A percentile compares a stretch with the other conserved stretches of the same genome.
Evolutionary conservation across 2,329 filamentous ascomycete genomes (phyloP).

Genomic region (Ilyonectria destructans): DNA sequence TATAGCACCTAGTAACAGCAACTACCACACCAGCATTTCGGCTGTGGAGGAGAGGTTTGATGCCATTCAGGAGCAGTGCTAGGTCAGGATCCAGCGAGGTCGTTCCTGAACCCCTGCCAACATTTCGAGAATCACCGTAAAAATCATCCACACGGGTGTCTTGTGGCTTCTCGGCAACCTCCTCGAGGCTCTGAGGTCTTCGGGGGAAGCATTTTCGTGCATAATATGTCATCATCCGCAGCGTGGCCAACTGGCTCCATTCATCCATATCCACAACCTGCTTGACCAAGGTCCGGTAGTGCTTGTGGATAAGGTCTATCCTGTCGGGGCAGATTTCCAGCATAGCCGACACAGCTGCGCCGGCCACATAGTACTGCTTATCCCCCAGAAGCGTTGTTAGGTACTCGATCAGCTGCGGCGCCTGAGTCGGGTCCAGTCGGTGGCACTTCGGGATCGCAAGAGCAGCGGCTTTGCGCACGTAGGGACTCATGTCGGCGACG

Average conservation of each 20-base stretch:
- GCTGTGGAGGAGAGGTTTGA: slow-evolving; percentile 89
- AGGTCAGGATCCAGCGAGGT: slow-evolving; percentile 85
- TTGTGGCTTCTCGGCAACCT: slow-evolving; percentile 53
- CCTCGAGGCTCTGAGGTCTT: slow-evolving; percentile 71
- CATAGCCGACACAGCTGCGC: slow-evolving; percentile 91
- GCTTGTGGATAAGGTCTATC: slow-evolving; percentile 90
- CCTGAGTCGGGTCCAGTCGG: slow-evolving; percentile 86
- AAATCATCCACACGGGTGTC: slow-evolving; percentile 77
- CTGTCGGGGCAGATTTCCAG: slow-evolving; percentile 90
- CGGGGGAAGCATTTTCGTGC: slow-evolving; percentile 89
- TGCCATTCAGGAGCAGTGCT: slow-evolving; percentile 83
- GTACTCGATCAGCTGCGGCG: slow-evolving; percentile 89
- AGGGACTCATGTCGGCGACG: slow-evolving; percentile 92
- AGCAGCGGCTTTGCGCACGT: slow-evolving; percentile 93
- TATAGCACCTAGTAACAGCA: slow-evolving; percentile 87
- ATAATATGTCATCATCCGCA: slow-evolving; percentile 88
- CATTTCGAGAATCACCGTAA: slow-evolving; percentile 78
- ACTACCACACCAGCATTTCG: slow-evolving; percentile 95
- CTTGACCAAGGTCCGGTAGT: slow-evolving; percentile 87
- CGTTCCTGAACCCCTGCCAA: slow-evolving; percentile 60
- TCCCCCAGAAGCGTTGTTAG: slow-evolving; percentile 86
- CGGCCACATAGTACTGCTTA: slow-evolving; percentile 96
- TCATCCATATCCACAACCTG: slow-evolving; percentile 99
- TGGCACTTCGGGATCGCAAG: slow-evolving; percentile 97
- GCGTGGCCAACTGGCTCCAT: slow-evolving; percentile 91